Percentiles rank a stretch among this genome's conserved stretches.
These are phyloP conservation scores for Paramecium sonneborni DNA, from an alignment of 73 alveolate species.

Conservation along the genomic window DNA sequence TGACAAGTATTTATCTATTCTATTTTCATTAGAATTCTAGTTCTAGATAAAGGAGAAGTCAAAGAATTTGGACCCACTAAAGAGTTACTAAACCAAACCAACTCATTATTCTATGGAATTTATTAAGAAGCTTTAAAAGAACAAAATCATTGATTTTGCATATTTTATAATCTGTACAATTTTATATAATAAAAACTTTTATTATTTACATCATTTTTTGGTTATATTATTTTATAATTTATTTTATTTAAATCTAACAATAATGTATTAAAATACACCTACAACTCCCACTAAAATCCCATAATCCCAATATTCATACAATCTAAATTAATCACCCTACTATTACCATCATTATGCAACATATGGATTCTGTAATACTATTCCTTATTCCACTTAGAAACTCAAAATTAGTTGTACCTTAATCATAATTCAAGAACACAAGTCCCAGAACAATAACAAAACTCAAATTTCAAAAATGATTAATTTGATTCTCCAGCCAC, in stretches of 20 bases:
- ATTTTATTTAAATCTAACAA: background rate
- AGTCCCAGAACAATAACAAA: background rate
- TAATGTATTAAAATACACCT: background rate
- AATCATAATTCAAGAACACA: background rate
- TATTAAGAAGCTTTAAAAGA: constrained; percentile 18
- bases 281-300: background rate
- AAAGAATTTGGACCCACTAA: constrained; percentile 47
- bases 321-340: background rate
- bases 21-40: constrained; percentile 52
- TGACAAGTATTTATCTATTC: constrained; percentile 63
- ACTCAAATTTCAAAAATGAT: background rate
- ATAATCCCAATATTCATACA: background rate
- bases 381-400: background rate
- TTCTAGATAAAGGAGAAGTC: constrained; percentile 68
- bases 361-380: background rate
- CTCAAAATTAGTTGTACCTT: background rate
- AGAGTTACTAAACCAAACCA: background rate
- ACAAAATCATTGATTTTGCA: background rate
- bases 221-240: background rate
- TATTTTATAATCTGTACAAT: background rate
- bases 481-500: background rate
- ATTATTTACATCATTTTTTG: background rate
- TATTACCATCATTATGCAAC: background rate
- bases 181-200: background rate
- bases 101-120: constrained; percentile 47